Conservation (phyloP, 495 filamentous ascomycete species). For the Opeltia flavorubescens region DNA sequence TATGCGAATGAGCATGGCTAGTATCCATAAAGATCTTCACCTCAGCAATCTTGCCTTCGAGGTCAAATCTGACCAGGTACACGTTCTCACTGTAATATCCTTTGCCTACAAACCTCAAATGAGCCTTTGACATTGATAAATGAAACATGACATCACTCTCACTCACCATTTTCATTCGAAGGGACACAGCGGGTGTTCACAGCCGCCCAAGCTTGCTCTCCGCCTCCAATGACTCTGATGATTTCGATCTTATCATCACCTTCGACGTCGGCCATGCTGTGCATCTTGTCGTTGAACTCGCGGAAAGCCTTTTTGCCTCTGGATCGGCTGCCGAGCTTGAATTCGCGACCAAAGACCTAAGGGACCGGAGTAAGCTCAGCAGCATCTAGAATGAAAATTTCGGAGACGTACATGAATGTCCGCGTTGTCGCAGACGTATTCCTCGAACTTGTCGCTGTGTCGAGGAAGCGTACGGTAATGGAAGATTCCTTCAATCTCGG, state of each 20-base stretch:
- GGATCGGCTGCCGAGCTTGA: constrained; percentile 5
- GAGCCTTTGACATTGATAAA: not conserved
- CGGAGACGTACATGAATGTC: too few species aligned
- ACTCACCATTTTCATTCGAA: not conserved
- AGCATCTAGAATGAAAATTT: too few species aligned
- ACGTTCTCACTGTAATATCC: constrained; percentile 1
- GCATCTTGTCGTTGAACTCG: not conserved
- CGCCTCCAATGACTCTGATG: constrained; percentile 4
- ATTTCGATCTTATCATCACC: constrained; percentile 5
- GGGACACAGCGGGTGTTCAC: not conserved
- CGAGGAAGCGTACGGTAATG: not conserved
- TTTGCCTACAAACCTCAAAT: not conserved
- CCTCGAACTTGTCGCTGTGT: not conserved
- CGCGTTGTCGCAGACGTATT: constrained; percentile 1
- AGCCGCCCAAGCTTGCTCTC: constrained; percentile 4
- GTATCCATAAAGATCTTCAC: constrained; percentile 5
- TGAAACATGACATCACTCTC: not conserved
- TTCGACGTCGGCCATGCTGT: not conserved
- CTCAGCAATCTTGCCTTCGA: constrained; percentile 6
- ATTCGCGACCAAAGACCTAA: constrained; percentile 7
- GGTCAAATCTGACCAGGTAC: constrained; percentile 4
- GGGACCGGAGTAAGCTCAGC: too few species aligned
- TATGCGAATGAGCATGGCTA: not conserved
- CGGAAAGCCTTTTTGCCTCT: constrained; percentile 6
- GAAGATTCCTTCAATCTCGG: constrained; percentile 7